Evolutionary conservation across 805 yeast species (phyloP), one percentile per base, ranked within the genome.

Genomic region (Teunomyces aglyptinius): DNA sequence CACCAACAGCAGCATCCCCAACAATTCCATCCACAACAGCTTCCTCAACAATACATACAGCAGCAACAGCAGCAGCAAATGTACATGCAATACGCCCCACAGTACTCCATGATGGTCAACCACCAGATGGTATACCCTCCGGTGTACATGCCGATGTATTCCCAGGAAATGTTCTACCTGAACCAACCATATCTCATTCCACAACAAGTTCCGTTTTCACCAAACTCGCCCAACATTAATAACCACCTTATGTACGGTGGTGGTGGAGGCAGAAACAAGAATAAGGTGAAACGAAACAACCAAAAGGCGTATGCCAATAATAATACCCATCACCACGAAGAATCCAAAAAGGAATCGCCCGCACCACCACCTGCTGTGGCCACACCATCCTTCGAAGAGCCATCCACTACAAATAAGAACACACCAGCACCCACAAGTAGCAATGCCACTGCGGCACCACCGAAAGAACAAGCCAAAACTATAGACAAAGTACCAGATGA

Each of bases 141-240:
- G 6, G 45, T 51, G 41, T 51, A 49, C 45, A 49, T 51, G 50
- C 55, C 55, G 10, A 42, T 52, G 43, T 52, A 52, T 40, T 45
- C 51, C 29, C 32, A 33, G 8, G 55, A 52, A 41, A 44, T 48
- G 43, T 47, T 47, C 40, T 52, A 52, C 45, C 46, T 41, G 32
- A 52, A 46, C 46, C 53, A 49, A 24, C 49, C 46, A 18, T 49
- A 38, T 39, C 41, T 49, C 45, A 45, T 49, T 38, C 52, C 47
- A 6, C 53, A 42, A 13, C 55, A 29, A 15, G 39, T 31, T 22
- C 49, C 41, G 27, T 46, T 46, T 35, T 36, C 39, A 12, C 39
- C 39, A 36, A 36, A 22, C 18, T 35, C 40, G 13, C 48, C 48
- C 31, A 40, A 18, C 36, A 32, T 33, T 31, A 45, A 45, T 19